A percentile compares a stretch with the other conserved stretches of the same genome.
phyloP scores from a whole-genome alignment of 2,329 filamentous ascomycete genomes.

The Dryadomyces sulphureus region DNA sequence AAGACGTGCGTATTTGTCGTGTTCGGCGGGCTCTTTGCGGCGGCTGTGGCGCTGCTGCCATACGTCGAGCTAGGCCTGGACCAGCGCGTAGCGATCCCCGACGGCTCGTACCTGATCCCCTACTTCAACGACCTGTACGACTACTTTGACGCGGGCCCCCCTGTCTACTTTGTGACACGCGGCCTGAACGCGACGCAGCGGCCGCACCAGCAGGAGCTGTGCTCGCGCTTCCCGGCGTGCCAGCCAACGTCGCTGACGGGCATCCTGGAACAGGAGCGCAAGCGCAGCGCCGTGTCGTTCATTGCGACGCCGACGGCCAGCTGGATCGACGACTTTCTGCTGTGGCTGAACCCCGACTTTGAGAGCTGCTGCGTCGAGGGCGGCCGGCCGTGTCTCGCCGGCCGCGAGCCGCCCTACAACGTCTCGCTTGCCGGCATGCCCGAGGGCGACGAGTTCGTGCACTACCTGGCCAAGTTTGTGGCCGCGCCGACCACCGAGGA shows the following conservation, averaged over 20 bases:
- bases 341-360: slow-evolving; percentile 84
- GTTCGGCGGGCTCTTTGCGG: slow-evolving; percentile 79
- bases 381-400: slow-evolving; percentile 61
- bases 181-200: slow-evolving; percentile 66
- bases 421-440: slow-evolving; percentile 84
- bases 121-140: slow-evolving; percentile 95
- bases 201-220: slow-evolving; percentile 68
- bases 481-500: slow-evolving; percentile 63
- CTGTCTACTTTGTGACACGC: slow-evolving; percentile 88
- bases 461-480: slow-evolving; percentile 76
- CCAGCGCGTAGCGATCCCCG: slow-evolving; percentile 85
- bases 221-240: slow-evolving; percentile 82
- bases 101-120: slow-evolving; percentile 83
- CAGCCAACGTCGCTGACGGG: slow-evolving; percentile 72
- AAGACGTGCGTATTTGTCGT: slow-evolving; percentile 64
- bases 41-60: slow-evolving; percentile 71
- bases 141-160: slow-evolving; percentile 82
- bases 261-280: slow-evolving; percentile 85
- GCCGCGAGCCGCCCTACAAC: slow-evolving; percentile 72
- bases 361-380: slow-evolving; percentile 59
- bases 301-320: slow-evolving; percentile 79
- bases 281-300: slow-evolving; percentile 74
- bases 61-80: slow-evolving; percentile 78
- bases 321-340: slow-evolving; percentile 94
- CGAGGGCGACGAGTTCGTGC: slow-evolving; percentile 76